Conservation (phyloP, 2,329 filamentous ascomycete genomes). For the Trichoderma aggressivum region DNA sequence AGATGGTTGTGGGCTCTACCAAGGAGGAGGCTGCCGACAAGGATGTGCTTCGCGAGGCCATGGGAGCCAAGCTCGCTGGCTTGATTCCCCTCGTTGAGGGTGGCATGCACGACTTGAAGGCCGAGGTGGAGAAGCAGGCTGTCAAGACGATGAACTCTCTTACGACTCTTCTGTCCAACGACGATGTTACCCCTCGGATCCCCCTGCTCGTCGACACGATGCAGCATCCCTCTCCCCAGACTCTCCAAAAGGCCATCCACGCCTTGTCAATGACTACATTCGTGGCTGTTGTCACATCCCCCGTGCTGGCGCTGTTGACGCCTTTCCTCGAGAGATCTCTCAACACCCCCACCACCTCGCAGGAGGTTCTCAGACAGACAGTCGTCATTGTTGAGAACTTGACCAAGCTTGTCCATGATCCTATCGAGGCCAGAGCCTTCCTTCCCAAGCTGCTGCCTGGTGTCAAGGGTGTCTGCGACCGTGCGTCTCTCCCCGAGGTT, state of each 20-base stretch:
- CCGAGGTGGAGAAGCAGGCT: conserved; percentile 85
- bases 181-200: conserved; percentile 90
- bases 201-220: conserved; percentile 91
- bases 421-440: conserved; percentile 91
- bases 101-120: conserved; percentile 95
- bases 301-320: conserved; percentile 89
- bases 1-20: conserved; percentile 72
- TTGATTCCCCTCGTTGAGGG: conserved; percentile 88
- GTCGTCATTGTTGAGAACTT: conserved; percentile 97
- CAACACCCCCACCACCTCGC: conserved; percentile 84
- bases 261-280: conserved; percentile 98
- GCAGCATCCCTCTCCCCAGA: conserved; percentile 86
- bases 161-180: conserved; percentile 87
- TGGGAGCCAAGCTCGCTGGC: conserved; percentile 82
- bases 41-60: conserved; percentile 82
- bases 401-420: conserved; percentile 95
- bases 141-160: conserved; percentile 87
- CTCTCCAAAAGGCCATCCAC: conserved; percentile 92
- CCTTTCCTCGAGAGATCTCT: conserved; percentile 91
- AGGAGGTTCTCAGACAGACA: conserved; percentile 93
- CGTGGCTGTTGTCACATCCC: conserved; percentile 91
- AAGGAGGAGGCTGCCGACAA: conserved; percentile 84
- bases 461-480: conserved; percentile 82
- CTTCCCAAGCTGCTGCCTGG: conserved; percentile 91
- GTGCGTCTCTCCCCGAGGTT: conserved; percentile 91